A percentile compares a stretch with the other conserved stretches of the same genome.
These are phyloP conservation scores for Pyrenula massariospora DNA, from an alignment of 495 filamentous ascomycete genomes.

Conservation along the genomic window DNA sequence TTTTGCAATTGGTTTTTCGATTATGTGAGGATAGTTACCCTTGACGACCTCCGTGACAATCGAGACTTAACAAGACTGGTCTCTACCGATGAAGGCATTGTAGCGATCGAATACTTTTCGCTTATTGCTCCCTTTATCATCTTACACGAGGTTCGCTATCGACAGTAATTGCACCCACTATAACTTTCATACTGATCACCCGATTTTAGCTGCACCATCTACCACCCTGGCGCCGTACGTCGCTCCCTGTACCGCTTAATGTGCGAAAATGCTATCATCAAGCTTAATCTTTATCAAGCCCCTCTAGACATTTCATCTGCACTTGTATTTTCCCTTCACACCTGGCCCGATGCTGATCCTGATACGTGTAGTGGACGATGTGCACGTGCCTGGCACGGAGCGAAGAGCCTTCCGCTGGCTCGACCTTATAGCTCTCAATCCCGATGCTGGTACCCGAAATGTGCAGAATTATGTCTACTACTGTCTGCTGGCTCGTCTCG, in stretches of 20 bases:
- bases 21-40: background rate
- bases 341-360: background rate
- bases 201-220: background rate
- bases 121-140: background rate
- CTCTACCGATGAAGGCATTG: background rate
- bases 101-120: background rate
- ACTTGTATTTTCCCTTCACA: background rate
- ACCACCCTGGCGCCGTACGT: background rate
- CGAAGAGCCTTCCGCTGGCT: background rate
- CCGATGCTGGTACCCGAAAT: background rate
- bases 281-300: background rate
- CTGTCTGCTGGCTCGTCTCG: background rate
- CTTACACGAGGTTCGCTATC: background rate
- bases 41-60: background rate
- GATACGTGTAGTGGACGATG: background rate
- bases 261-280: background rate
- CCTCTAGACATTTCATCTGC: background rate
- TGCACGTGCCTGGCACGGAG: background rate
- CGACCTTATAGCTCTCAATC: background rate
- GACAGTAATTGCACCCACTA: background rate
- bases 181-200: background rate
- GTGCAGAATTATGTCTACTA: background rate
- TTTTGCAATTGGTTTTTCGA: background rate
- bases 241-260: background rate
- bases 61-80: background rate